Conservation (phyloP, 2,329 filamentous ascomycete genomes). For the Amylocarpus encephaloides region DNA sequence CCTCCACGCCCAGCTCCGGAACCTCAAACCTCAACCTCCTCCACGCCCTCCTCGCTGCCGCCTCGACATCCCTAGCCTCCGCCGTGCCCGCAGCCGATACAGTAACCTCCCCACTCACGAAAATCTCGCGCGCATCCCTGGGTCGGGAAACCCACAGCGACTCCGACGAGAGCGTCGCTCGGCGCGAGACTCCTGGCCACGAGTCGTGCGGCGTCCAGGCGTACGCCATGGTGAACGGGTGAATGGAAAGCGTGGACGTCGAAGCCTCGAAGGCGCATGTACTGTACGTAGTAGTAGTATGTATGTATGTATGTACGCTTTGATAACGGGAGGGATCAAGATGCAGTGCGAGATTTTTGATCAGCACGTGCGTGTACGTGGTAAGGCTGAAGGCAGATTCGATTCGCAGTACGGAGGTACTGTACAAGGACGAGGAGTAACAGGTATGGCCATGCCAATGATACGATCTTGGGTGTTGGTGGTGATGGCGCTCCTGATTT, state of each 20-base stretch:
- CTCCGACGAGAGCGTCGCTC: conserved; percentile 15
- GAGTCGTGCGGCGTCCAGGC: conserved; percentile 6
- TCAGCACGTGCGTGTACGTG: too few relatives aligned
- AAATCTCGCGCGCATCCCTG: conserved; percentile 16
- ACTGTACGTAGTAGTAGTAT: too few relatives aligned
- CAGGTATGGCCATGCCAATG: too few relatives aligned
- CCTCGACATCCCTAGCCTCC: not conserved
- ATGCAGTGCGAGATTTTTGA: too few relatives aligned
- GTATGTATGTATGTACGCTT: not conserved
- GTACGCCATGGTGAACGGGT: conserved; percentile 2
- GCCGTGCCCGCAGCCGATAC: not conserved
- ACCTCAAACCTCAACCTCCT: conserved; percentile 10
- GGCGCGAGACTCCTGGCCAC: conserved; percentile 9
- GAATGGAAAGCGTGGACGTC: not conserved
- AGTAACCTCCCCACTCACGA: conserved; percentile 7
- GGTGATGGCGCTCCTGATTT: too few relatives aligned
- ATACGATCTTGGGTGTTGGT: too few relatives aligned
- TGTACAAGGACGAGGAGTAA: too few relatives aligned
- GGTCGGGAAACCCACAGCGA: conserved; percentile 15
- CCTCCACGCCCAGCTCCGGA: conserved; percentile 13
- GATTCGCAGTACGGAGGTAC: too few relatives aligned
- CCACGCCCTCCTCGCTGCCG: conserved; percentile 12
- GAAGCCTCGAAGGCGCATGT: not conserved
- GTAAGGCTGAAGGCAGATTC: too few relatives aligned
- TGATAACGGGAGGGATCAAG: not conserved